phyloP scores from a whole-genome alignment of 2,329 filamentous ascomycete genomes.

The Hypomyces perniciosus region DNA sequence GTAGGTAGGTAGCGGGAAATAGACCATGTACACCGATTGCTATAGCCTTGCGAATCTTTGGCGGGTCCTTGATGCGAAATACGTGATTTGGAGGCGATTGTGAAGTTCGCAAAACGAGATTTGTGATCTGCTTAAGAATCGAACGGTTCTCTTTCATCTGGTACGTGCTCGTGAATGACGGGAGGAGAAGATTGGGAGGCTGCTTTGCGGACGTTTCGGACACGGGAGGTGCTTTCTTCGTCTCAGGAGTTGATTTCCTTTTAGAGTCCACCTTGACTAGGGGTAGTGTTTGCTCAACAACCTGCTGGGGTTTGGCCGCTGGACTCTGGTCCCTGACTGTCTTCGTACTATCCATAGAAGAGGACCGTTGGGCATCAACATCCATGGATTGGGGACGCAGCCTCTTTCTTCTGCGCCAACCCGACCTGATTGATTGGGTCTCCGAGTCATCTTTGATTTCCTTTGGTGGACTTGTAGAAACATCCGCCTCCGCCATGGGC shows the following conservation, averaged over 20 bases:
- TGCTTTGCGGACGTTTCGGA: constrained; percentile 29
- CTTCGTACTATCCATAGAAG: constrained; percentile 12
- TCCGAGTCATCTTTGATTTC: constrained; percentile 26
- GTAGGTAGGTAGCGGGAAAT: constrained; percentile 79
- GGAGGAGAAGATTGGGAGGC: constrained; percentile 59
- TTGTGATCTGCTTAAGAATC: constrained; percentile 59
- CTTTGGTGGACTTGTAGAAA: constrained; percentile 32
- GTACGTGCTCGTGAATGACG: constrained; percentile 65
- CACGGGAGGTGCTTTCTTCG: constrained; percentile 17
- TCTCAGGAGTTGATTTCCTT: constrained; percentile 14
- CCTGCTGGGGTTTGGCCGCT: background rate
- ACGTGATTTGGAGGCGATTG: constrained; percentile 63
- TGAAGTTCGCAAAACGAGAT: constrained; percentile 50
- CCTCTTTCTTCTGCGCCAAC: constrained; percentile 40
- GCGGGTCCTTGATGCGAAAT: constrained; percentile 60
- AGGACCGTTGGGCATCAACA: constrained; percentile 32
- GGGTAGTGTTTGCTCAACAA: constrained; percentile 4
- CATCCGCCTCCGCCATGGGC: constrained; percentile 38
- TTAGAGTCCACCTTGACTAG: constrained; percentile 12
- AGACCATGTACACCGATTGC: constrained; percentile 93
- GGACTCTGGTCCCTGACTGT: constrained; percentile 6
- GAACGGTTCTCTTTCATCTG: constrained; percentile 61
- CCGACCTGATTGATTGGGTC: constrained; percentile 22
- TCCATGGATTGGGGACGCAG: constrained; percentile 44
- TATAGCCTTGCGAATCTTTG: constrained; percentile 74